Percentiles rank a stretch among this genome's conserved stretches.
phyloP scores from a whole-genome alignment of 768 basidiomycete species.

The Russula dissimulans region DNA sequence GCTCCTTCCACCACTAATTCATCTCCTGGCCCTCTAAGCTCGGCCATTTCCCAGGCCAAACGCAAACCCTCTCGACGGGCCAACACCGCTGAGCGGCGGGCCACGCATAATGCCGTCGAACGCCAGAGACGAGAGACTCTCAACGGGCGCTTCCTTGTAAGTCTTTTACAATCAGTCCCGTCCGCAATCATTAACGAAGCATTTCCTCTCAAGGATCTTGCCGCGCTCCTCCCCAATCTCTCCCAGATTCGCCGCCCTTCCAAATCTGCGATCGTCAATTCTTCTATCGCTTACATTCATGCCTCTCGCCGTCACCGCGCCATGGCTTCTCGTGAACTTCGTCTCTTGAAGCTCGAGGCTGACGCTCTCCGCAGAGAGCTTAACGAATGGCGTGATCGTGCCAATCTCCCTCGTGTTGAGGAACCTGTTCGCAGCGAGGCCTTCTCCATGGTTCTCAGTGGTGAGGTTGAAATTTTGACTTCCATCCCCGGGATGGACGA shows the following conservation, averaged over 20 bases:
- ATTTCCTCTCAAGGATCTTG: slow-evolving; percentile 59
- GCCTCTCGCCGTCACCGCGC: slow-evolving; percentile 73
- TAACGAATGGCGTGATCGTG: slow-evolving; percentile 85
- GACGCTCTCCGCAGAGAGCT: slow-evolving; percentile 85
- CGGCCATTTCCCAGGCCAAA: slow-evolving; percentile 39
- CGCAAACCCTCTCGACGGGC: slow-evolving; percentile 83
- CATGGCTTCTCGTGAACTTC: slow-evolving; percentile 74
- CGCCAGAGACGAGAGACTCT: slow-evolving; percentile 86
- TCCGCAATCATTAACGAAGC: background rate
- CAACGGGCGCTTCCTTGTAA: slow-evolving; percentile 82
- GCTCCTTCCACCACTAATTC: slow-evolving; percentile 18
- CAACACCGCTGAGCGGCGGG: slow-evolving; percentile 93
- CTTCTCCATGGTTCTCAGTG: slow-evolving; percentile 59
- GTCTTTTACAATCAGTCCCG: background rate
- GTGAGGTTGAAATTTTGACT: slow-evolving; percentile 58
- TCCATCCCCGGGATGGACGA: slow-evolving; percentile 42
- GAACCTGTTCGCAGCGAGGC: slow-evolving; percentile 66
- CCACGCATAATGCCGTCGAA: slow-evolving; percentile 97
- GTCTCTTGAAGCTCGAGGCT: slow-evolving; percentile 67
- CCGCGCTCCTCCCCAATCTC: slow-evolving; percentile 83
- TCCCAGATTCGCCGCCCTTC: slow-evolving; percentile 87
- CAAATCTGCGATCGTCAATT: slow-evolving; percentile 96
- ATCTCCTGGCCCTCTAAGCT: slow-evolving; percentile 14
- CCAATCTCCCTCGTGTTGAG: slow-evolving; percentile 59
- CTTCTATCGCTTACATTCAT: slow-evolving; percentile 82